A percentile compares a stretch with the other conserved stretches of the same genome.
phyloP scores from a whole-genome alignment of 2,329 filamentous ascomycete genomes.

The Chaetomium sp. region DNA sequence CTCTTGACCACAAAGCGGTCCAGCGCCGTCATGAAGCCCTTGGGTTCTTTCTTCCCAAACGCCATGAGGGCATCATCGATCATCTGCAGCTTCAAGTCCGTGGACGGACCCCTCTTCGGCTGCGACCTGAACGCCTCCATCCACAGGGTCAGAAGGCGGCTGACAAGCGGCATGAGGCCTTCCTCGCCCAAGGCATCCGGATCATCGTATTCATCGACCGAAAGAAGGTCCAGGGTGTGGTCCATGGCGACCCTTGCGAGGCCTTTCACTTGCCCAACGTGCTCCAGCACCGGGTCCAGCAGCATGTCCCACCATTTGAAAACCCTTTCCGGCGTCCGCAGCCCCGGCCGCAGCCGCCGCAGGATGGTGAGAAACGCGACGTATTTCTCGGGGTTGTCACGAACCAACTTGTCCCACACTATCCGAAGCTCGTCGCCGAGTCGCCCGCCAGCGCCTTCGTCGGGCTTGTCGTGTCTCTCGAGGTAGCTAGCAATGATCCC shows the following conservation, averaged over 20 bases:
- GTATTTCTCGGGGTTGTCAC: conserved; percentile 48
- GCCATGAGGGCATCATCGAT: conserved; percentile 46
- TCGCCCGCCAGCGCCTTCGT: conserved; percentile 62
- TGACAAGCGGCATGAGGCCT: conserved; percentile 44
- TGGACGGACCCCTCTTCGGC: conserved; percentile 32
- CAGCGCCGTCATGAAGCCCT: conserved; percentile 58
- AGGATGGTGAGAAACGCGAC: conserved; percentile 65
- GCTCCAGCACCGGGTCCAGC: conserved; percentile 47
- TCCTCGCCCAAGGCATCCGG: conserved; percentile 37
- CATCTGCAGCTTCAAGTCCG: conserved; percentile 44
- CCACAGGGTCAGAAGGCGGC: conserved; percentile 52
- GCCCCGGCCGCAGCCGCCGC: conserved; percentile 54
- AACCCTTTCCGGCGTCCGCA: conserved; percentile 57
- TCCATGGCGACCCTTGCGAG: conserved; percentile 58
- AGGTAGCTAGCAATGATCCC: conserved; percentile 60
- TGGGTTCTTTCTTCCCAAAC: conserved; percentile 64
- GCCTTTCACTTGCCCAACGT: conserved; percentile 54
- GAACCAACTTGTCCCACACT: conserved; percentile 60
- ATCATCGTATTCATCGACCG: conserved; percentile 54
- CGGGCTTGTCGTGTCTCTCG: conserved; percentile 58
- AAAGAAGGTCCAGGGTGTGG: conserved; percentile 58
- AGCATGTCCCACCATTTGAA: conserved; percentile 67
- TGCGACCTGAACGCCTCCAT: conserved; percentile 40
- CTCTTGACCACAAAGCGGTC: conserved; percentile 60
- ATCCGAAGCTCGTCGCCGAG: conserved; percentile 66